Conservation (phyloP, 495 filamentous ascomycete species). For the Penicillium macrosclerotiorum region DNA sequence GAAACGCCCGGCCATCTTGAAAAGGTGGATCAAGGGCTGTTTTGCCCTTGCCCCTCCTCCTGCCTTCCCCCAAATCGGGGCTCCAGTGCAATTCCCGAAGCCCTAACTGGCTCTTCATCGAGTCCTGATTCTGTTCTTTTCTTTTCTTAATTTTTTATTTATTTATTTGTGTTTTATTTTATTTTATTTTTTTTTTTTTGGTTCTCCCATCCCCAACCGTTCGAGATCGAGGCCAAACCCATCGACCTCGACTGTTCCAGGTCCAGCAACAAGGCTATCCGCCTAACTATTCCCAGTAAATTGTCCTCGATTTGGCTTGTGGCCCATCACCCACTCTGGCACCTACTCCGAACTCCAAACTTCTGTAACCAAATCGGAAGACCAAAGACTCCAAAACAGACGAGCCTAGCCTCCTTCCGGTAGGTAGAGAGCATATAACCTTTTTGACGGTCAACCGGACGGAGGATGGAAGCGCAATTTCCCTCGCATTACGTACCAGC, state of each 20-base stretch:
- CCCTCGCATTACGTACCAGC: too few species aligned
- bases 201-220: constrained; percentile 9
- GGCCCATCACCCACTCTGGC: constrained; percentile 1
- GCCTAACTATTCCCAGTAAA: background rate
- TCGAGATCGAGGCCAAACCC: constrained; percentile 9
- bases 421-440: too few species aligned
- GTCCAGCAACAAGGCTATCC: background rate
- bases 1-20: constrained; percentile 30
- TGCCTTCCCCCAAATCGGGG: constrained; percentile 3
- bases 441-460: too few species aligned
- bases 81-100: background rate
- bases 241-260: background rate
- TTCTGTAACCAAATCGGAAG: background rate
- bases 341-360: background rate
- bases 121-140: too few species aligned
- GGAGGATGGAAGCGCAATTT: constrained; percentile 1
- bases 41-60: too few species aligned
- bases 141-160: too few species aligned
- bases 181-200: background rate
- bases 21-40: constrained; percentile 8
- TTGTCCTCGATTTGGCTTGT: background rate
- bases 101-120: constrained; percentile 8
- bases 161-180: too few species aligned
- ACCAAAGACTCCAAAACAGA: background rate
- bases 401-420: background rate